Conservation (phyloP, 441 rosid genomes). For the Adansonia grandidieri region DNA sequence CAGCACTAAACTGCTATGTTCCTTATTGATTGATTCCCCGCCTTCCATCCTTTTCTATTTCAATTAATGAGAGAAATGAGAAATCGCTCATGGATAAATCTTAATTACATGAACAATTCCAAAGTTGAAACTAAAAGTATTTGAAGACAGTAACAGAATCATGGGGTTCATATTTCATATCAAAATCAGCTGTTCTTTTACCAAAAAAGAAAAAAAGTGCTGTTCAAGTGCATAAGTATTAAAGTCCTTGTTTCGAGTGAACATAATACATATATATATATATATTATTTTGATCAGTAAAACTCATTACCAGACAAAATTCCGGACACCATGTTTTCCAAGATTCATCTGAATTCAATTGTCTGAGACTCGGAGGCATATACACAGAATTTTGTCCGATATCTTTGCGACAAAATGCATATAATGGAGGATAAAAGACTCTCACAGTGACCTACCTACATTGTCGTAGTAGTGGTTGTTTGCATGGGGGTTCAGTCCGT, state of each 20-base stretch:
- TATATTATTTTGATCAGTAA: background rate
- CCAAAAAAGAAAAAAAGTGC: background rate
- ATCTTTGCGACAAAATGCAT: conserved; percentile 26
- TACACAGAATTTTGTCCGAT: conserved; percentile 11
- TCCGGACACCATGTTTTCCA: conserved; percentile 3
- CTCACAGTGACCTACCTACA: conserved; percentile 50
- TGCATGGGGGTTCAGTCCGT: conserved; percentile 35
- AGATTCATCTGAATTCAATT: conserved; percentile 5
- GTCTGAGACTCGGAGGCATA: background rate
- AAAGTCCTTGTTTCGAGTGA: background rate
- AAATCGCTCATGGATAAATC: background rate
- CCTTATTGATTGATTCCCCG: background rate
- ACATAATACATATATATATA: background rate
- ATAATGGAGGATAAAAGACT: conserved; percentile 38
- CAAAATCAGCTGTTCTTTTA: background rate
- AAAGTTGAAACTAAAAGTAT: background rate
- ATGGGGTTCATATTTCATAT: background rate
- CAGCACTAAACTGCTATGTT: background rate
- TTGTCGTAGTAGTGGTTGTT: background rate
- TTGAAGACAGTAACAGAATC: background rate
- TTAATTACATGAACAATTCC: background rate
- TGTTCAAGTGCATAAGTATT: background rate
- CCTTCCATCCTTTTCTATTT: background rate
- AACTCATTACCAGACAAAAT: background rate
- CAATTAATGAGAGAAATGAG: background rate